Evolutionary conservation across 2,329 filamentous ascomycete species (phyloP), one percentile per base, ranked within the genome.

Genomic region (Epichloe baconii): DNA sequence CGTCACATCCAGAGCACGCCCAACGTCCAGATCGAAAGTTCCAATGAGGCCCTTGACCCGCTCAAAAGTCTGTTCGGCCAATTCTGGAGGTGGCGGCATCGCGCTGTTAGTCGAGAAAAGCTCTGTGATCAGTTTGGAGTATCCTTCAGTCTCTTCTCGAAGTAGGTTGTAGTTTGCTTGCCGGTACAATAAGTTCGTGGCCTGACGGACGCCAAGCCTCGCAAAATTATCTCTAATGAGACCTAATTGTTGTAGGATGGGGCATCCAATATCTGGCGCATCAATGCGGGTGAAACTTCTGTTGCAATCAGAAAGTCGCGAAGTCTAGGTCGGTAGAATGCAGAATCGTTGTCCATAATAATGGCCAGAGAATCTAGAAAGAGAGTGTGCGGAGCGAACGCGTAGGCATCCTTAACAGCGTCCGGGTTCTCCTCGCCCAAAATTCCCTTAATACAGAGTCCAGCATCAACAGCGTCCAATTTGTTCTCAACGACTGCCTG

Each of bases 161-260:
- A 98, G 73, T 7, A 98, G 72, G 61, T 98, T 98, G 73, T 95
- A 97, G 66, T 95, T 97, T 14, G 91, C 88, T 68, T 97, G 93
- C 54, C 90, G 85, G 66, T 98, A 98, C 0, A 98, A 77, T 4
- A 93, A 75, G 60, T 96, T 95, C 7, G 93, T 98, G 47, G 90
- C 86, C 62, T 94, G 89, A 51, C 91, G 83, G 57, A 95, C 89
- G 15, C 85, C 85, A 63, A 93, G 81, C 57, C 84, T 84, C 52
- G 79, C 75, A 65, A 97, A 98, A 5, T 84, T 91, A n/a, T 85
- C 81, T 47, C 89, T 80, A 47, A 95, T 87, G 43, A 98, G 74
- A 10, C 86, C 85, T 14, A 96, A 71, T 31, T 84, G 77, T 60
- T 86, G 80, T 11, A 97, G 72, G 8, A 94, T 70, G 17, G 82